Evolutionary conservation across 176 grass and related monocot species (phyloP), one percentile per base, ranked within the genome.

Genomic region (barley (Hordeum vulgare)): DNA sequence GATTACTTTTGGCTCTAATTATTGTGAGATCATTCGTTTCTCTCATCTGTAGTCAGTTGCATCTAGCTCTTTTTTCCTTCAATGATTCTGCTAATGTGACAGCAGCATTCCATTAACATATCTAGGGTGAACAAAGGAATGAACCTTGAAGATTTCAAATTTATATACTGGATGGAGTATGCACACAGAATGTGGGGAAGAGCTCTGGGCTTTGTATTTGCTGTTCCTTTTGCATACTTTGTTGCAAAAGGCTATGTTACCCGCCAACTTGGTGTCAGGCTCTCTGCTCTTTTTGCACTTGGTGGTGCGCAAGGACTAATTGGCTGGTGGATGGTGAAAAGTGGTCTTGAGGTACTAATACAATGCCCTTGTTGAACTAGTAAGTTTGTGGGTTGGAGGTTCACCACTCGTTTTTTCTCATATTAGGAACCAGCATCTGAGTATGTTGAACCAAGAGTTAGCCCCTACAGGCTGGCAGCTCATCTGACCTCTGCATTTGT

Each of bases 241-340:
- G 68, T 94, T 83, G 85, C 85, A 87, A 98, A 91, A 88, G 96
- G 93, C 20, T 98, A 92, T 89, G 87, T 98, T 85, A 94, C 96
- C 33, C 49, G 93, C 80, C 93, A 88, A 90, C 93, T 98, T 79
- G 96, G 93, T 31, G 28, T 98, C 39, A 90, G 89, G 67, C 75
- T 98, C 34, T 95, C 91, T 4, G 81, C 85, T 54, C 93, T 98
- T 77, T 98, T 98, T 78, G 76, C 87, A 8, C 93, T 98, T 87
- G 96, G 96, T 81, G 93, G 80, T 65, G 90, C 82, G 2, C 96
- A 94, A 85, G 96, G 96, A 49, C 69, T 98, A 12, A 89, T 98
- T 78, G 96, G 96, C 27, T 98, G 96, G 96, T 98, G 96, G 96
- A 98, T 98, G 96, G 96, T 98, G 53, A 98, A 95, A 90, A 98